Base-by-base conservation (phyloP, 2,329 filamentous ascomycete genomes). In the Aspergillus intermedius region DNA sequence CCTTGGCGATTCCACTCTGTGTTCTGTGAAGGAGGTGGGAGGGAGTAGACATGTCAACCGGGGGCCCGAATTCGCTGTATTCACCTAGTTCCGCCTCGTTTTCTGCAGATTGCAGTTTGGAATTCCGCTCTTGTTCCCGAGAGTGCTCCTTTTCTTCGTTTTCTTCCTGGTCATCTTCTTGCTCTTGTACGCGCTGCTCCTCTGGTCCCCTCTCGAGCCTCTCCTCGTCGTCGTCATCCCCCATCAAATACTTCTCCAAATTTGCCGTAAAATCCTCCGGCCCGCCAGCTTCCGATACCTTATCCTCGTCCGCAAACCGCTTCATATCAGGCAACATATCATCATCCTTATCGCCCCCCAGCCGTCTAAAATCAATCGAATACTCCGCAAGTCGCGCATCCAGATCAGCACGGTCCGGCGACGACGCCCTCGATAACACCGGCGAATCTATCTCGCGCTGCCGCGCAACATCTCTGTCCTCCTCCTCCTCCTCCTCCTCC, bases 181-280 rank as follows among this genome's bases (percentile, higher is more conserved):
- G 32, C 5, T 57, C 46, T 15, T 44, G 30, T 22, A 47, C 42
- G 17, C 35, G 46, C 22, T 46, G 39, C 6, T 52, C 45, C 23
- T 52, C 49, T 9, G 49, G 44, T 13, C 48, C 43, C 13, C 48
- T 47, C 17, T 53, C 44, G 5, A 40, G 1, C 28, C 10, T 22
- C 9, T 46, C 46, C 22, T 52, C 47, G 2, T 51, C 48, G 17
- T 57, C 58, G 44, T 53, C 57, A 42, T 63, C 62, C 2, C 61
- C 64, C 52, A 65, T 59, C 21, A 73, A 52, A 49, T 71, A 69
- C 35, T 65, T 62, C 49, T 71, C 68, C 55, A 73, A 58, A 37
- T 73, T 71, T 28, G 64, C 58, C 1, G 70, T 73, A 42, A 73
- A 72, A 50, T 73, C 70, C 15, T 70, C 65, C 3, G 70, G 70